Evolutionary conservation across 495 filamentous ascomycete genomes (phyloP).

Genomic region (Penicillium subrubescens): DNA sequence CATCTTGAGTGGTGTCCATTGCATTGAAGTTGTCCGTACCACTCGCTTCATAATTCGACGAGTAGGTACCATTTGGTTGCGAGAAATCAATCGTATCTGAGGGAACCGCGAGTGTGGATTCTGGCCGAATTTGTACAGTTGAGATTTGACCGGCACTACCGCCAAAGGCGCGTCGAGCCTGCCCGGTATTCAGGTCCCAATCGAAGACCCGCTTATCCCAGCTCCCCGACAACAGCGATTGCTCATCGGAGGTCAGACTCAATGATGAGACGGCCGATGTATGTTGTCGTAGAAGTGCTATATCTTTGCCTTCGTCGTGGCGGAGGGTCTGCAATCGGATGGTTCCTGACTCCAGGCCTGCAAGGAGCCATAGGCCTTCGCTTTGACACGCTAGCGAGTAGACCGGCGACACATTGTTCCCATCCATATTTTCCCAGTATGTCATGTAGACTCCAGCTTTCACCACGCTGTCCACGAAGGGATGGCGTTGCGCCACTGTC

Average conservation of each 20-base stretch:
- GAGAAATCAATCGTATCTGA: conserved; percentile 63
- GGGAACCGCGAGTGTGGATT: conserved; percentile 72
- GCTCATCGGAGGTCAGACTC: conserved; percentile 79
- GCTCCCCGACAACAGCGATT: conserved; percentile 85
- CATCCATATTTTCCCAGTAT: conserved; percentile 92
- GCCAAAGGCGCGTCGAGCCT: conserved; percentile 71
- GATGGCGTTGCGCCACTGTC: conserved; percentile 94
- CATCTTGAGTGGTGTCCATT: conserved; percentile 49
- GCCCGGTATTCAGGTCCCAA: conserved; percentile 93
- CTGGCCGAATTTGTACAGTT: conserved; percentile 81
- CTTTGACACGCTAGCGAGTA: conserved; percentile 92
- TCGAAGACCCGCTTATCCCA: conserved; percentile 95
- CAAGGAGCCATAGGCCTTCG: conserved; percentile 86
- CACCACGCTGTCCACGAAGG: conserved; percentile 95
- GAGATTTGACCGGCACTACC: conserved; percentile 83
- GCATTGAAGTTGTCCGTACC: conserved; percentile 41
- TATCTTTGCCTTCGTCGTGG: conserved; percentile 90
- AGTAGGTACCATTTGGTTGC: conserved; percentile 66
- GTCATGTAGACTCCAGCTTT: conserved; percentile 91
- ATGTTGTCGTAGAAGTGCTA: conserved; percentile 78
- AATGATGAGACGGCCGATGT: conserved; percentile 91
- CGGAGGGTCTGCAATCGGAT: conserved; percentile 95
- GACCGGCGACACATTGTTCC: conserved; percentile 69
- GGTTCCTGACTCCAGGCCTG: conserved; percentile 83
- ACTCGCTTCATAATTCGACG: conserved; percentile 58